These are phyloP conservation scores for Ganoderma sinense DNA, from an alignment of 1,284 basidiomycete genomes.

Conservation along the genomic window DNA sequence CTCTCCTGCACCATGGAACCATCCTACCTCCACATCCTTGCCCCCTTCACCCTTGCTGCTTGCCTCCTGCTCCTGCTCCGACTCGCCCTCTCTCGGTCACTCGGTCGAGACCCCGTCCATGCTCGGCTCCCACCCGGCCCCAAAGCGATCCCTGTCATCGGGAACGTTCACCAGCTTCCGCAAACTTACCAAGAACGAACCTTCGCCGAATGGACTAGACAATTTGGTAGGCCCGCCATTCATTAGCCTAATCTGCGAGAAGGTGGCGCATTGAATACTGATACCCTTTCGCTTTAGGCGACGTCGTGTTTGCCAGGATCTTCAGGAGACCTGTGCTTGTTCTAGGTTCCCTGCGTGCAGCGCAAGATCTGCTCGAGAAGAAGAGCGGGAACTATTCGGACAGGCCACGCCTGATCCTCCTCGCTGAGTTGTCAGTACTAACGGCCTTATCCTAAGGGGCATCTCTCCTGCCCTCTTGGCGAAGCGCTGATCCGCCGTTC, in stretches of 20 bases:
- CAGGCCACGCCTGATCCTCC: constrained; percentile 42
- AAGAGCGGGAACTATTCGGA: constrained; percentile 57
- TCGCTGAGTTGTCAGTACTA: constrained; percentile 36
- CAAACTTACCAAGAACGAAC: constrained; percentile 45
- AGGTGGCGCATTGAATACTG: constrained; percentile 43
- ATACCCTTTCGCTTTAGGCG: constrained; percentile 36
- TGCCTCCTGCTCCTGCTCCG: constrained; percentile 24
- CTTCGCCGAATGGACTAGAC: constrained; percentile 44
- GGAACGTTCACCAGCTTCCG: constrained; percentile 57
- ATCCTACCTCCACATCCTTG: constrained; percentile 18
- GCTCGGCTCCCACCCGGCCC: constrained; percentile 54
- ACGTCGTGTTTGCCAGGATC: constrained; percentile 48
- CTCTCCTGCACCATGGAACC: constrained; percentile 16
- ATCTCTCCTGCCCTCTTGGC: background rate
- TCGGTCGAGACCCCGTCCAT: constrained; percentile 3
- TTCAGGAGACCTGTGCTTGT: constrained; percentile 29
- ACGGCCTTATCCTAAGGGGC: background rate
- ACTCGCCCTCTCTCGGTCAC: constrained; percentile 13
- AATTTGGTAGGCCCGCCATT: constrained; percentile 34
- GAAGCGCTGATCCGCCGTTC: constrained; percentile 23
- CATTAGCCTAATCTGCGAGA: background rate
- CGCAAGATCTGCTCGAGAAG: constrained; percentile 62
- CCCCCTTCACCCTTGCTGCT: constrained; percentile 23
- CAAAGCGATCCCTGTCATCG: constrained; percentile 51
- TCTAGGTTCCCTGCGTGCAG: constrained; percentile 48